Evolutionary conservation across 257 asterid genomes (phyloP).

Genomic region (Oldenlandia corymbosa): DNA sequence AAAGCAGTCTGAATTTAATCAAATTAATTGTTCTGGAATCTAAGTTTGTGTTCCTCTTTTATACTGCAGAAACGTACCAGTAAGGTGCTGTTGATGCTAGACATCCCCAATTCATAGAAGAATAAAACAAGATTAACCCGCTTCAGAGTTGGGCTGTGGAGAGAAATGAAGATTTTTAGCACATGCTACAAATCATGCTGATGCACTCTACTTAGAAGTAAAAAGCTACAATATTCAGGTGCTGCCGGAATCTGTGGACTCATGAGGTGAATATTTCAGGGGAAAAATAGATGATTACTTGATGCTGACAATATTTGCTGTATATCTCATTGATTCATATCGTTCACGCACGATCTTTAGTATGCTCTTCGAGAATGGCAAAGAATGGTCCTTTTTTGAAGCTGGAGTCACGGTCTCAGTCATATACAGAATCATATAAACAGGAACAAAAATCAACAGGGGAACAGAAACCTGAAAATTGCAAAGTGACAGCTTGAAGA

Average conservation of each 20-base stretch:
- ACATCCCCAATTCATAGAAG: constrained; percentile 91
- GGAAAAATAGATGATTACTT: constrained; percentile 35
- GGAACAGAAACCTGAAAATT: constrained; percentile 69
- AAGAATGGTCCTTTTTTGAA: constrained; percentile 25
- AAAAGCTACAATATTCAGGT: neutral
- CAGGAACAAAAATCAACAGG: constrained; percentile 53
- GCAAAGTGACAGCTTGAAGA: constrained; percentile 7
- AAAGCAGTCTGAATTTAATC: neutral
- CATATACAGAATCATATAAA: constrained; percentile 63
- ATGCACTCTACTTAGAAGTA: neutral
- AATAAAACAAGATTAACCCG: constrained; percentile 63
- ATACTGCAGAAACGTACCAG: constrained; percentile 48
- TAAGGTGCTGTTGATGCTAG: constrained; percentile 71
- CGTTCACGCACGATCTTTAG: constrained; percentile 47
- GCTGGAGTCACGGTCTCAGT: constrained; percentile 57
- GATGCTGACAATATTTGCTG: constrained; percentile 51
- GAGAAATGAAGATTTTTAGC: constrained; percentile 7
- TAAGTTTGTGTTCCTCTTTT: neutral
- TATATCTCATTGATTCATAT: constrained; percentile 60
- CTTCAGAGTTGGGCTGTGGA: constrained; percentile 66
- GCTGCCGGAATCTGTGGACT: neutral
- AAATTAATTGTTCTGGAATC: neutral
- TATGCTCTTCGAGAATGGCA: constrained; percentile 38
- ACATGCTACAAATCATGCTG: neutral
- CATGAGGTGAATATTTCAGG: neutral